Evolutionary conservation across 345 rosid genomes (phyloP), one percentile per base, ranked within the genome.

Genomic region (Salix suchowensis): DNA sequence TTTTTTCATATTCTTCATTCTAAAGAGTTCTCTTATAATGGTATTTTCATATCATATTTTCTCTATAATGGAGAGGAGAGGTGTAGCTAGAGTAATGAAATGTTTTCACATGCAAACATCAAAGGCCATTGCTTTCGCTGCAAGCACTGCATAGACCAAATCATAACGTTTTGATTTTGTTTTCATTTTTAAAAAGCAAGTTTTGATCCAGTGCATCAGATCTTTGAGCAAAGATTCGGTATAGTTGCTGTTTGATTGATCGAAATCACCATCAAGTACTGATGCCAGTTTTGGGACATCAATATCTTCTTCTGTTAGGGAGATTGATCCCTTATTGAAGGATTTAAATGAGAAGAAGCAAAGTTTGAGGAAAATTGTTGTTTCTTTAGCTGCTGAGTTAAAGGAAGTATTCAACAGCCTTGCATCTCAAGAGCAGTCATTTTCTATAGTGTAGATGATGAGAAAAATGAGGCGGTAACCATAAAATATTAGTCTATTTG

Each of bases 311-410:
- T 69, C 84, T 2, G 54, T 79, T 6, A 79, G 89, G 67, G 93
- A 88, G 52, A 80, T 88, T 48, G 98, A 95, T 84, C 98, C 97
- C 1, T 48, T 93, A 75, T 78, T 95, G 87, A 91, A 91, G 82
- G 98, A 93, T 78, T 78, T 95, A 82, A 85, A 91, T 75, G 98
- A 93, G 90, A 91, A 88, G 92, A 95, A 95, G 84, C 97, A 86
- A 71, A 88, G 83, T 80, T 95, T 95, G 71, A 81, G 92, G 79
- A 85, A 87, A 68, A 95, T 91, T 84, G 96, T 95, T 26, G 96
- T 88, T 48, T 95, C 94, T 21, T 83, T 95, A 23, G 98, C 97
- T 10, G 86, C 90, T 3, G 97, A 93, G 84, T 87, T 95, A 81
- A 93, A 88, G 81, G 92, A 88, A 68, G 94, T 84, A 2, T 90